Percentiles rank a stretch among this genome's conserved stretches.
Evolutionary conservation across 1,139 yeast genomes (phyloP).

Genomic region (Yamadazyma kanchanaburiensis): DNA sequence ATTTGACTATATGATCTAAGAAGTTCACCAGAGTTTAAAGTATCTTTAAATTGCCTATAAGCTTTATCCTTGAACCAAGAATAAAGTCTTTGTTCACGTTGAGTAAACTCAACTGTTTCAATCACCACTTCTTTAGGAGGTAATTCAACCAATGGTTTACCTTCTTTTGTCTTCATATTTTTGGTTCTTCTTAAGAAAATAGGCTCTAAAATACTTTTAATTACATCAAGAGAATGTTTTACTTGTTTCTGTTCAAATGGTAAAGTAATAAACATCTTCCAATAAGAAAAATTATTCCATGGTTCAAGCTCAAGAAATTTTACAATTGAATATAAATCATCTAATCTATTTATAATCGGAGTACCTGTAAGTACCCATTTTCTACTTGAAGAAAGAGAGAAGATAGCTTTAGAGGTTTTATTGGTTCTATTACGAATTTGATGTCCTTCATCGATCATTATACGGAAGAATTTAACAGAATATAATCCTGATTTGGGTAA

Average conservation of each 20-base stretch:
- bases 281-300: conserved; percentile 82
- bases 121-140: conserved; percentile 75
- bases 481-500: conserved; percentile 53
- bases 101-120: conserved; percentile 64
- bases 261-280: conserved; percentile 83
- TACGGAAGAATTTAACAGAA: conserved; percentile 71
- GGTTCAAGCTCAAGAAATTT: conserved; percentile 79
- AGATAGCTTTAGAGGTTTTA: conserved; percentile 77
- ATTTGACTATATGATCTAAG: conserved; percentile 74
- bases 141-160: conserved; percentile 68
- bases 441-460: conserved; percentile 91
- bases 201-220: conserved; percentile 83
- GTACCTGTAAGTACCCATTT: conserved; percentile 94
- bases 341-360: conserved; percentile 85
- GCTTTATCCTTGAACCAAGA: conserved; percentile 70
- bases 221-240: conserved; percentile 72
- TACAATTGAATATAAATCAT: conserved; percentile 78
- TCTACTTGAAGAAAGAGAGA: conserved; percentile 58
- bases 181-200: conserved; percentile 83
- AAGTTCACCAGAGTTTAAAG: conserved; percentile 65
- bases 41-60: conserved; percentile 60
- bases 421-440: conserved; percentile 79
- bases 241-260: conserved; percentile 79
- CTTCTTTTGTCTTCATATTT: conserved; percentile 72
- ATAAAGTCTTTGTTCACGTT: conserved; percentile 65